Conservation (phyloP, 2,329 filamentous ascomycete species). For the Scedosporium aurantiacum region DNA sequence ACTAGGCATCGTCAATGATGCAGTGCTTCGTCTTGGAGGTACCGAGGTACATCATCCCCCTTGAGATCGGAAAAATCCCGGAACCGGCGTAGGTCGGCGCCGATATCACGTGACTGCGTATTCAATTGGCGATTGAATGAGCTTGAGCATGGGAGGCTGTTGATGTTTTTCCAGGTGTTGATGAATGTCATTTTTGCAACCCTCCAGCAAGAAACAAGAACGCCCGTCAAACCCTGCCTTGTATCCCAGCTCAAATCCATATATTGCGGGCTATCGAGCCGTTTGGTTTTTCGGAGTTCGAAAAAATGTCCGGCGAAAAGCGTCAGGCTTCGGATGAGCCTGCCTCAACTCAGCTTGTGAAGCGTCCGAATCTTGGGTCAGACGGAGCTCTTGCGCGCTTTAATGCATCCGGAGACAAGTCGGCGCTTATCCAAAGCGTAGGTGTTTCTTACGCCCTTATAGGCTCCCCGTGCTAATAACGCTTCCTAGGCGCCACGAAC, state of each 20-base stretch:
- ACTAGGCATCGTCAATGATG: not conserved
- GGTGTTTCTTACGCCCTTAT: slow-evolving; percentile 12
- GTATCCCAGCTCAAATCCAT: not conserved
- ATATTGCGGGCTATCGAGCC: not conserved
- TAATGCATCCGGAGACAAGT: slow-evolving; percentile 34
- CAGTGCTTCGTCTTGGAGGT: too few relatives aligned
- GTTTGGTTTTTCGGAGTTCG: not conserved
- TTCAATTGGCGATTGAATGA: slow-evolving; percentile 9
- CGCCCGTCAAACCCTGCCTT: too few relatives aligned
- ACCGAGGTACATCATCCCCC: too few relatives aligned
- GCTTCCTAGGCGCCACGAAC: slow-evolving; percentile 58
- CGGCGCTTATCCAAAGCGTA: slow-evolving; percentile 41
- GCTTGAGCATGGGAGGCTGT: not conserved
- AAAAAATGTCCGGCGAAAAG: slow-evolving; percentile 79
- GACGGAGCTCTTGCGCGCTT: slow-evolving; percentile 38
- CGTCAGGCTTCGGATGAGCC: slow-evolving; percentile 80
- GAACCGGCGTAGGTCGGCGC: not conserved
- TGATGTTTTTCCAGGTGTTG: not conserved
- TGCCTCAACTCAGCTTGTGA: slow-evolving; percentile 70
- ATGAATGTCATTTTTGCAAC: too few relatives aligned
- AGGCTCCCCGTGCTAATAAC: slow-evolving; percentile 7
- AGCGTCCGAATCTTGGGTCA: slow-evolving; percentile 61
- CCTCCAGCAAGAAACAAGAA: too few relatives aligned
- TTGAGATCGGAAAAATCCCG: not conserved
- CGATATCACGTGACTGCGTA: not conserved